Evolutionary conservation across 768 basidiomycete species (phyloP), one percentile per base, ranked within the genome.

Genomic region (Boletus eberwhitei): DNA sequence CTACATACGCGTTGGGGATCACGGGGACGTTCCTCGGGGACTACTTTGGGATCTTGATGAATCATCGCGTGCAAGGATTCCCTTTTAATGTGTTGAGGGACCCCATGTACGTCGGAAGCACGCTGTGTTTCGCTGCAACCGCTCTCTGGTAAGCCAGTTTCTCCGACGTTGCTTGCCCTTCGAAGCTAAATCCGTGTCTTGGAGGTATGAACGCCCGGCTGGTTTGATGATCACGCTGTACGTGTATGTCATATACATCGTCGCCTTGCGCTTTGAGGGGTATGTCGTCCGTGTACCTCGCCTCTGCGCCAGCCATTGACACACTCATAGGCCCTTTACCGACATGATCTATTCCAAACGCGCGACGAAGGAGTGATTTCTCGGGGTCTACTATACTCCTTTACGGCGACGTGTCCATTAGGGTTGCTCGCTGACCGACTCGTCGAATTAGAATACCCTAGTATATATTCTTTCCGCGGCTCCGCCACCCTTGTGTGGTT

Each of bases 101-200:
- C 70, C 96, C 96, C 0, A 99, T 99, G 96, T 98, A 99, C 67
- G 89, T 93, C 43, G 96, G 96, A 8, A 93, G 88, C 65, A 94
- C 93, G 6, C 74, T 99, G 75, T 90, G 86, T 68, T 98, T 98
- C 74, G 73, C 83, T 36, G 95, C 86, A 21, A 85, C 83, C 1
- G 88, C 96, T 0, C 77, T 99, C 34, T 96, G 93, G 93, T 93
- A 55, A 63, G 86, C 69, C 7, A 22, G 22, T 49, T 48, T 37
- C 29, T 55, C 42, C 48, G n/a, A 37, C 26, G 53, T 29, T 35
- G 13, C 4, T 52, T 34, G 31, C 17, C 36, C 22, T 14, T 21
- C n/a, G 9, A 16, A 7, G 26, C n/a, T 53, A 14, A 56, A 24
- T 17, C 6, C 46, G 34, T 42, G 26, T 36, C 47, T 8, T 29